Evolutionary conservation across 768 basidiomycete species (phyloP).

Genomic region (Erythrobasidium yunnanense): DNA sequence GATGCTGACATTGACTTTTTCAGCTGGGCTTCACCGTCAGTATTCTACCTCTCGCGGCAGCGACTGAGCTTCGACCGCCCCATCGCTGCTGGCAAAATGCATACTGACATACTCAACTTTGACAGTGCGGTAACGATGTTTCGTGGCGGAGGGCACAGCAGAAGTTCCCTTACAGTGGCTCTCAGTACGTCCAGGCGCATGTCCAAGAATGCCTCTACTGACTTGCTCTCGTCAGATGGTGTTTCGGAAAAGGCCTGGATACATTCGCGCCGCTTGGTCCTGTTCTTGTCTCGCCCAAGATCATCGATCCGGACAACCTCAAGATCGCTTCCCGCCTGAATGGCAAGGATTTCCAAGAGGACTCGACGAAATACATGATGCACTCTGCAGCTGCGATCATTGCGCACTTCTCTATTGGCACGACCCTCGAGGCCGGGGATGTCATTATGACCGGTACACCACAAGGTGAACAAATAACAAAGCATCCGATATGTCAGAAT

Average conservation of each 20-base stretch:
- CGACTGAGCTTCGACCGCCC: too few relatives aligned
- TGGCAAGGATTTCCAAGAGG: conserved; percentile 18
- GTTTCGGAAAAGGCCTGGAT: conserved; percentile 23
- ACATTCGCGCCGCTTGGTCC: conserved; percentile 21
- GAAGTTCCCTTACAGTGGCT: conserved; percentile 16
- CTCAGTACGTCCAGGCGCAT: neutral
- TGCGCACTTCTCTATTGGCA: conserved; percentile 15
- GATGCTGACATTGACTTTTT: neutral
- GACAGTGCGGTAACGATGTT: conserved; percentile 25
- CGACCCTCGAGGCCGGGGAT: conserved; percentile 20
- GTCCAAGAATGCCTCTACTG: neutral
- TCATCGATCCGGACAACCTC: neutral
- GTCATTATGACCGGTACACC: conserved; percentile 23
- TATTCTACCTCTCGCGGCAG: neutral
- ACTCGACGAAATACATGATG: conserved; percentile 14
- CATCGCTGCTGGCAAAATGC: too few relatives aligned
- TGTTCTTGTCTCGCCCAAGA: neutral
- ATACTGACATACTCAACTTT: too few relatives aligned
- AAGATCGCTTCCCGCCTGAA: conserved; percentile 4
- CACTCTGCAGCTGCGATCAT: conserved; percentile 9
- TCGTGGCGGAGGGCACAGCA: conserved; percentile 20
- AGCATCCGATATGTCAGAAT: neutral
- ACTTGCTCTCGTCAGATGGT: conserved; percentile 9
- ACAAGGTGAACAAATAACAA: neutral
- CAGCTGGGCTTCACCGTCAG: conserved; percentile 25